These are phyloP conservation scores for Elsinoe fawcettii DNA, from an alignment of 2,329 filamentous ascomycete genomes.

Conservation along the genomic window DNA sequence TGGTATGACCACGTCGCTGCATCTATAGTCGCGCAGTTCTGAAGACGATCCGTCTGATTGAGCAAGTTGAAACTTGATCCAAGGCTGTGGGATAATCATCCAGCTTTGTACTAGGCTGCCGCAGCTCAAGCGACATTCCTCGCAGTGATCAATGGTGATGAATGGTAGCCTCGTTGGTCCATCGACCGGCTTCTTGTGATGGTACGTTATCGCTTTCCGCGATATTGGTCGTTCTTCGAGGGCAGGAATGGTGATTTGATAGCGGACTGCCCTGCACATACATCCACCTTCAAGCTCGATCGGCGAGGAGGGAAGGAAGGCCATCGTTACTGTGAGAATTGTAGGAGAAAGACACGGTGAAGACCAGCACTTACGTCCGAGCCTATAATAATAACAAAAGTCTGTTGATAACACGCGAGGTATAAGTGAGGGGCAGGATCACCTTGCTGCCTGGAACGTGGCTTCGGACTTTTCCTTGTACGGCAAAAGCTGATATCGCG, in stretches of 20 bases:
- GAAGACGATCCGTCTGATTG: neutral
- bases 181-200: neutral
- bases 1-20: conserved; percentile 1
- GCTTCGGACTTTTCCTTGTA: neutral
- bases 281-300: neutral
- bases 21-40: neutral
- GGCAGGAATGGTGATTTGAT: neutral
- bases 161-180: neutral
- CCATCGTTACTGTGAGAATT: neutral
- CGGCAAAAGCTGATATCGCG: neutral
- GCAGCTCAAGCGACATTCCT: neutral
- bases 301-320: neutral
- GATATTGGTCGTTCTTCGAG: neutral
- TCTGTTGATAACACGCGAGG: neutral
- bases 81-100: conserved; percentile 3
- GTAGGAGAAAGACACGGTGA: no score
- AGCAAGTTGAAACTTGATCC: neutral
- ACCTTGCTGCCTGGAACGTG: neutral
- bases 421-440: neutral
- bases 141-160: conserved; percentile 4
- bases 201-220: neutral
- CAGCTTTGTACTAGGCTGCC: neutral
- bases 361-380: no score
- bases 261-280: conserved; percentile 2
- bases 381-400: no score